phyloP scores from a whole-genome alignment of 1,139 yeast species.

The Kodamaea plutei region DNA sequence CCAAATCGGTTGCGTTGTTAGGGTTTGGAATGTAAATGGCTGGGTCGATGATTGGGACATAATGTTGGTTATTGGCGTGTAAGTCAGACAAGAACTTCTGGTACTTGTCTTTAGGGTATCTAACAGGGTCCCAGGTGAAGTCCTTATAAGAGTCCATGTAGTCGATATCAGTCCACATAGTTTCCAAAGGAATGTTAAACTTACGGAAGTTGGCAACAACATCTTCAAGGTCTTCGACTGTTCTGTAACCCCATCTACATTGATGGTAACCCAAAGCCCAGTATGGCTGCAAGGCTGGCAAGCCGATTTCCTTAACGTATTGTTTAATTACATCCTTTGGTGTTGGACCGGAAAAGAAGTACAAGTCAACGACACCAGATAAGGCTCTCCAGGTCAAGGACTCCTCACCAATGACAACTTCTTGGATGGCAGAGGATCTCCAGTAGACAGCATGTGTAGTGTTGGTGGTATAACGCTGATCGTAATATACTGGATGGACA shows the following conservation, averaged over 20 bases:
- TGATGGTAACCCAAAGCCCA: constrained; percentile 42
- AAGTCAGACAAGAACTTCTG: constrained; percentile 18
- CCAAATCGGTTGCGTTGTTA: constrained; percentile 19
- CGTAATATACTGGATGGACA: constrained; percentile 22
- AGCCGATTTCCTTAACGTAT: constrained; percentile 21
- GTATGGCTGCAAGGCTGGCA: constrained; percentile 22
- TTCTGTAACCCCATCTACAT: constrained; percentile 23
- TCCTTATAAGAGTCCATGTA: constrained; percentile 27
- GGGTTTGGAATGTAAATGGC: constrained; percentile 27
- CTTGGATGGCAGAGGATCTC: constrained; percentile 23
- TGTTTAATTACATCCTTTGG: constrained; percentile 27
- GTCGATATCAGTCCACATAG: constrained; percentile 23
- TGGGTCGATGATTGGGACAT: constrained; percentile 32
- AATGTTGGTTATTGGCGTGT: constrained; percentile 23
- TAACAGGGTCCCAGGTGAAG: constrained; percentile 26
- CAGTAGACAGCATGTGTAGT: constrained; percentile 22
- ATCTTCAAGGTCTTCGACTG: constrained; percentile 14
- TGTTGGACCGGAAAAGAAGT: constrained; percentile 29
- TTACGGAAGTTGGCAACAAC: constrained; percentile 19
- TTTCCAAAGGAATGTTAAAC: constrained; percentile 19
- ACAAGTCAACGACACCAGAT: constrained; percentile 27
- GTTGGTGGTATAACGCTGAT: constrained; percentile 18
- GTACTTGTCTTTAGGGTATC: constrained; percentile 21
- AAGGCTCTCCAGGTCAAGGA: constrained; percentile 25
- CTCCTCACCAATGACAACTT: constrained; percentile 18